These are phyloP conservation scores for Grammothele lineata DNA, from an alignment of 768 basidiomycete species.

Conservation along the genomic window DNA sequence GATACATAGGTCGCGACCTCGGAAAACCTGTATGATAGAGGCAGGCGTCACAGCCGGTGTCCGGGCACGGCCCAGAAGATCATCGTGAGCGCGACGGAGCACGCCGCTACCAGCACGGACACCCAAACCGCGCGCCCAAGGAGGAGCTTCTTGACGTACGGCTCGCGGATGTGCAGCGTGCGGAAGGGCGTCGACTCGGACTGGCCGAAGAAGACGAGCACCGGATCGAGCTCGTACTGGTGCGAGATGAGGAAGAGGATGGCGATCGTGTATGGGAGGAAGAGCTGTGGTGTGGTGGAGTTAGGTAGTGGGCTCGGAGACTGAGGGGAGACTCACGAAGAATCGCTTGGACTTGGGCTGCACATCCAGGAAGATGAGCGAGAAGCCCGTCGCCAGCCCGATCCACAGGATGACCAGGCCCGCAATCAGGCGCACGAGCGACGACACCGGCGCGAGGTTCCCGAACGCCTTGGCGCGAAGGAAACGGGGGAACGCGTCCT, in stretches of 20 bases:
- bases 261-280: constrained; percentile 89
- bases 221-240: constrained; percentile 95
- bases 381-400: constrained; percentile 87
- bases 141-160: constrained; percentile 89
- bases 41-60: constrained; percentile 65
- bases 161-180: constrained; percentile 86
- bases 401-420: constrained; percentile 91
- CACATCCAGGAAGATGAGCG: constrained; percentile 90
- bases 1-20: too few relatives aligned
- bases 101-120: constrained; percentile 66
- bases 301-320: constrained; percentile 4
- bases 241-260: constrained; percentile 90
- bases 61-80: constrained; percentile 97
- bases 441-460: constrained; percentile 89
- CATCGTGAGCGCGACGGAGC: constrained; percentile 79
- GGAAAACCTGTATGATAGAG: too few relatives aligned
- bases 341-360: constrained; percentile 89
- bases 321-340: constrained; percentile 65
- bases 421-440: constrained; percentile 77
- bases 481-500: constrained; percentile 92
- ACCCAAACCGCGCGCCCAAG: constrained; percentile 92
- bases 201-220: constrained; percentile 89
- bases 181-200: constrained; percentile 98
- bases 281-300: constrained; percentile 53
- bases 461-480: constrained; percentile 96